Conservation (phyloP, 306 rosid species). For the Styphnolobium japonicum region DNA sequence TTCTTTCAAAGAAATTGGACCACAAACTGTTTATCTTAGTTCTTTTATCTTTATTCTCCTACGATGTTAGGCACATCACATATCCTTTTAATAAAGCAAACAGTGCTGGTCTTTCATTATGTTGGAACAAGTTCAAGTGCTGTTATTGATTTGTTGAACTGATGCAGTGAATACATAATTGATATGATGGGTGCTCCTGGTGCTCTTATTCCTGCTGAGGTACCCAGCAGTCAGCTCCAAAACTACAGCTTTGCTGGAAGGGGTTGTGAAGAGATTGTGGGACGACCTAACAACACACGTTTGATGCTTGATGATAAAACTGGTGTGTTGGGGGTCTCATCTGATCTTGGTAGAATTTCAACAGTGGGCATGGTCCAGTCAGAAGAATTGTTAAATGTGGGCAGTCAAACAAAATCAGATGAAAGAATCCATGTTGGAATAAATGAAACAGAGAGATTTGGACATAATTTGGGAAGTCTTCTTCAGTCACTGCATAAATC, state of each 20-base stretch:
- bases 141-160: conserved; percentile 22
- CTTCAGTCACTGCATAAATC: conserved; percentile 35
- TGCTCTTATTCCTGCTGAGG: conserved; percentile 90
- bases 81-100: not conserved
- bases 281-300: conserved; percentile 30
- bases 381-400: conserved; percentile 47
- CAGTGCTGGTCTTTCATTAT: not conserved
- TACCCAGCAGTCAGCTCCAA: conserved; percentile 65
- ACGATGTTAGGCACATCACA: not conserved
- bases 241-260: conserved; percentile 41
- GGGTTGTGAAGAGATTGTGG: conserved; percentile 48
- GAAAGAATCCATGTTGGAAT: conserved; percentile 32
- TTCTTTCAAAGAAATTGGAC: conserved; percentile 7
- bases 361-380: conserved; percentile 40
- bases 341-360: conserved; percentile 29
- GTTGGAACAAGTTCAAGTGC: conserved; percentile 15
- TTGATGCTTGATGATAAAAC: conserved; percentile 34
- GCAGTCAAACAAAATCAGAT: conserved; percentile 43
- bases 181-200: conserved; percentile 91
- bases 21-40: not conserved
- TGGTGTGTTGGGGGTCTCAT: conserved; percentile 13
- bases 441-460: conserved; percentile 42
- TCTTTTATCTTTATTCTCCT: not conserved
- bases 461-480: conserved; percentile 36
- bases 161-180: conserved; percentile 69